Conservation (phyloP, 2,329 filamentous ascomycete species). For the Fusarium pseudonygamai region DNA sequence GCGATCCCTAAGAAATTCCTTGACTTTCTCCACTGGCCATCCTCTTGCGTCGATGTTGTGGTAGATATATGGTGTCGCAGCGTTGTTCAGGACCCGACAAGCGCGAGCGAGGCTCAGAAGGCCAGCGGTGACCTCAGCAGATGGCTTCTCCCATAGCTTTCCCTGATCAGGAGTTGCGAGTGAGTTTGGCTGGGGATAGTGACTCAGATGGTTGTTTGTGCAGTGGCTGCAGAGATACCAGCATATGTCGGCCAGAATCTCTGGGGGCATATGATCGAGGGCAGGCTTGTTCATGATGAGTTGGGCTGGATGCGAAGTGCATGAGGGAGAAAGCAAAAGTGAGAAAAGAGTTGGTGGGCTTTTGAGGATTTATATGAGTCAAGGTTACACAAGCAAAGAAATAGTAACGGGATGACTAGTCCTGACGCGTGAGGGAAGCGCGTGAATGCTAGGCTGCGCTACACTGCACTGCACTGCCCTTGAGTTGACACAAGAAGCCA, state of each 20-base stretch:
- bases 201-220: background rate
- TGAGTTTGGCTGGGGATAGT: background rate
- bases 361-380: too few relatives aligned
- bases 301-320: too few relatives aligned
- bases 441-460: background rate
- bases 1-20: accelerated
- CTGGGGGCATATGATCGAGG: background rate
- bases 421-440: background rate
- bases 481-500: background rate
- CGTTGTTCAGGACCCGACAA: background rate
- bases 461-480: too few relatives aligned
- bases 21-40: background rate
- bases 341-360: background rate
- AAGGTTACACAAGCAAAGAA: background rate
- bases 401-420: background rate
- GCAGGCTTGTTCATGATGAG: background rate
- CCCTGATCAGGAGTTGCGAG: background rate
- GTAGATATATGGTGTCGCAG: background rate
- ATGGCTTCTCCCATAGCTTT: background rate
- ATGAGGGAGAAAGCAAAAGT: background rate
- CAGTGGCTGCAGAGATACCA: background rate
- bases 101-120: background rate
- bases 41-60: background rate
- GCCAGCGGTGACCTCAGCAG: background rate
- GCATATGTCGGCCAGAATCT: background rate